Base-by-base conservation (phyloP, 106 monocot genomes). In the Agapanthus africanus region DNA sequence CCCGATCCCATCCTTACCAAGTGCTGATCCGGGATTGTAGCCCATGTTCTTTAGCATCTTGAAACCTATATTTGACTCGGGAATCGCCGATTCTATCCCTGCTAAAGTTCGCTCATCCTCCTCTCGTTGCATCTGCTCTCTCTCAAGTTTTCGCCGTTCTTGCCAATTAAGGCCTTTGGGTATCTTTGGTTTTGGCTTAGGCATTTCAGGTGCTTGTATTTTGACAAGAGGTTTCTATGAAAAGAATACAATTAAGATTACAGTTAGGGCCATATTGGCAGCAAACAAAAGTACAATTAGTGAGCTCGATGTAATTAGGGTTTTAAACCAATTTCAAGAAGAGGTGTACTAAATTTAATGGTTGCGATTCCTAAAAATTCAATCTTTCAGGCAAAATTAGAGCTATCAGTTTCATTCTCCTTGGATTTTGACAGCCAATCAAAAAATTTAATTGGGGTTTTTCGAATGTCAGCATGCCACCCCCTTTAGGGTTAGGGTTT, bases 1-100 rank as follows among this genome's bases (percentile, higher is more conserved):
- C 14, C 88, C 86, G 16, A 37, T 27, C 18, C 79, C 84, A 36
- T 57, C 78, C 74, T 79, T 87, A 59, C 91, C 91, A 14, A 91
- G 75, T 19, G 81, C 72, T 19, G 81, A 67, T 7, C 90, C 86
- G 11, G 90, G 87, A 42, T 28, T 81, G 74, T 92, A 99, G 22
- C 92, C 97, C 97, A 99, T 99, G 74, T 70, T 62, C 64, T 63
- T 59, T n/a, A 99, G 85, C 79, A 99, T 73, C 82, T 79, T 92
- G 72, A 92, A 99, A 56, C 97, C 92, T 16, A 99, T 70, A 32
- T 92, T 99, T n/a, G 85, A 73, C 9, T 76, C 71, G 0, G 97
- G 97, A 31, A 99, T 99, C 5, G 84, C 75, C 7, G 79, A 26
- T 37, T 80, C 79, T 21, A 87, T 72, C 16, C 74, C 78, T 14